Base-by-base conservation (phyloP, 1,284 basidiomycete species). In the Marasmius tenuissimus region DNA sequence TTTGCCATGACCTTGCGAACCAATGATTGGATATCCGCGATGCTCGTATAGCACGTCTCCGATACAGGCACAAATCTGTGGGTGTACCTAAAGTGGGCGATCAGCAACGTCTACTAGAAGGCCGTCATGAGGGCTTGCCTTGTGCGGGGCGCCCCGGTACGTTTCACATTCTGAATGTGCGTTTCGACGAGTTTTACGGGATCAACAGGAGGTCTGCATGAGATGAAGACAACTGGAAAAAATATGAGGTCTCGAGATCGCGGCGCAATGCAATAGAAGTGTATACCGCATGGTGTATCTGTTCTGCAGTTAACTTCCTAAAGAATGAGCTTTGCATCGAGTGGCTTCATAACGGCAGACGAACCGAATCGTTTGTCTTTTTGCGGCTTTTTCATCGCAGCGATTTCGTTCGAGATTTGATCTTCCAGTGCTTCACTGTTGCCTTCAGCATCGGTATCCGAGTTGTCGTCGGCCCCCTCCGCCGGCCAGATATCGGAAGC, bases 141-240 rank as follows among this genome's bases (percentile, higher is more conserved):
- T 49, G 91, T 92, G 51, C 82, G 80, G 1, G 88, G 83, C 4
- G 85, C 73, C 1, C 89, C 90, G 0, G 87, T 88, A 18, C 73
- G 74, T 61, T 85, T 74, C 1, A 93, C 82, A 58, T 85, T 85
- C 60, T 85, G 76, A 5, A 92, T 77, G 66, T 92, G 85, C 49
- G 81, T 82, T 37, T 81, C 70, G n/a, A 91, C 83, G 10, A 94
- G 75, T 63, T 83, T 75, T n/a, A 93, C 87, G 0, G 92, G 91
- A 69, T 93, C 87, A 38, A 92, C 79, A 0, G 92, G 92, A 2
- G 85, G 77, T 71, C 84, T 88, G 72, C 89, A 92, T 8, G 89
- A 86, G 57, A 94, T 89, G 72, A 92, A 93, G 20, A 92, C 76
- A 14, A 93, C 91, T 93, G 64, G 12, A 18, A 54, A 59, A 51